Conservation (phyloP, 202 grass and related monocot species). For the Panicum virgatum region DNA sequence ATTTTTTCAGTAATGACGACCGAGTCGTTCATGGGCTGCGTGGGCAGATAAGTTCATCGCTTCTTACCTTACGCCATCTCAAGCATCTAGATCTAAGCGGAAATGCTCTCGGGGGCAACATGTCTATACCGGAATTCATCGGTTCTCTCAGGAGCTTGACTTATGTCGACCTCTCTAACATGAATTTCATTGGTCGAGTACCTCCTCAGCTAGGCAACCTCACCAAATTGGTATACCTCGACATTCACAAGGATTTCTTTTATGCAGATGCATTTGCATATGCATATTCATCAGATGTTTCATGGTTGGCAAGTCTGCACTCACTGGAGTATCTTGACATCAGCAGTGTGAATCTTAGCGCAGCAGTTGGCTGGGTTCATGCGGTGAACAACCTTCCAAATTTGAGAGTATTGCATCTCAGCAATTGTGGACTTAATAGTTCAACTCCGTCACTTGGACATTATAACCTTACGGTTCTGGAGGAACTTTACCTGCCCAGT, state of each 20-base stretch:
- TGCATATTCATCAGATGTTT: not conserved
- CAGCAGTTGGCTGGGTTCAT: not conserved
- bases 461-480: not conserved
- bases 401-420: not conserved
- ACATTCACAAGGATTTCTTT: not conserved
- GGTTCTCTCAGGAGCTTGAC: not conserved
- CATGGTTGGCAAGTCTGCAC: not conserved
- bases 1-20: not conserved
- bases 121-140: not conserved
- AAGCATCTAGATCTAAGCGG: not conserved
- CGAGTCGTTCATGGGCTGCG: not conserved
- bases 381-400: not conserved
- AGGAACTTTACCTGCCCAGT: accelerated
- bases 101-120: not conserved
- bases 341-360: not conserved
- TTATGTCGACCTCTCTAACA: not conserved
- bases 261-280: not conserved
- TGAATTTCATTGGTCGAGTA: not conserved
- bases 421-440: accelerated
- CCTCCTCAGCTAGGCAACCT: not conserved
- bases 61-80: not conserved
- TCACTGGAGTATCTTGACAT: not conserved
- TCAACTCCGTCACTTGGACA: not conserved
- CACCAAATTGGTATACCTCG: not conserved
- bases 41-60: not conserved